Conservation (phyloP, 495 filamentous ascomycete genomes). For the Aspergillus homomorphus region DNA sequence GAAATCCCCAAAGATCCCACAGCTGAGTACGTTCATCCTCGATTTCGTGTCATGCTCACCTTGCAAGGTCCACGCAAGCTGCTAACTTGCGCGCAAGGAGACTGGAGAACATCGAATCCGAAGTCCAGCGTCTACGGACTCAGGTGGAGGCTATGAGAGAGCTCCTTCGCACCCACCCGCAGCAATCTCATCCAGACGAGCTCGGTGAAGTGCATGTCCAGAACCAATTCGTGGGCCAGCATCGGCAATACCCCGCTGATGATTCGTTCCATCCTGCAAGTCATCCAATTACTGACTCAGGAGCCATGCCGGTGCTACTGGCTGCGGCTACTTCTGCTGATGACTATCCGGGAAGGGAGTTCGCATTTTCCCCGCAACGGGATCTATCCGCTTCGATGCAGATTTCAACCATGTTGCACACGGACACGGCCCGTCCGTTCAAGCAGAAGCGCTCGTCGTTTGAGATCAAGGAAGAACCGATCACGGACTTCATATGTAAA, state of each 20-base stretch:
- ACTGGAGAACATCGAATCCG: constrained; percentile 33
- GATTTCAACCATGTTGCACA: neutral
- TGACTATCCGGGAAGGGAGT: neutral
- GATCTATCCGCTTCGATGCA: neutral
- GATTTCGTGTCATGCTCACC: neutral
- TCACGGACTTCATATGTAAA: constrained; percentile 37
- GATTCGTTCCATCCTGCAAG: neutral
- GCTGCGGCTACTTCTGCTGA: neutral
- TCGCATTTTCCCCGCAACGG: too few relatives aligned
- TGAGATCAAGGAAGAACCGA: constrained; percentile 34
- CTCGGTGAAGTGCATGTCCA: neutral
- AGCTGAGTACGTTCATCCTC: constrained; percentile 23
- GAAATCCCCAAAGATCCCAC: constrained; percentile 36
- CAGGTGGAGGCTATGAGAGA: constrained; percentile 32
- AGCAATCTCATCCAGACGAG: neutral
- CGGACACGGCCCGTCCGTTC: constrained; percentile 5
- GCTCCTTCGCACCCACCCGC: constrained; percentile 16
- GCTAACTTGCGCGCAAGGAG: constrained; percentile 15
- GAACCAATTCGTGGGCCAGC: constrained; percentile 3
- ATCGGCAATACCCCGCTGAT: neutral
- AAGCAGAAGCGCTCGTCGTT: constrained; percentile 36
- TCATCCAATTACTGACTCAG: neutral
- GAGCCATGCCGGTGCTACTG: neutral
- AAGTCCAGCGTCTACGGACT: constrained; percentile 27
- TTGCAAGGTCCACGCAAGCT: neutral